phyloP scores from a whole-genome alignment of 306 rosid genomes.

The Pterocarpus santalinus region DNA sequence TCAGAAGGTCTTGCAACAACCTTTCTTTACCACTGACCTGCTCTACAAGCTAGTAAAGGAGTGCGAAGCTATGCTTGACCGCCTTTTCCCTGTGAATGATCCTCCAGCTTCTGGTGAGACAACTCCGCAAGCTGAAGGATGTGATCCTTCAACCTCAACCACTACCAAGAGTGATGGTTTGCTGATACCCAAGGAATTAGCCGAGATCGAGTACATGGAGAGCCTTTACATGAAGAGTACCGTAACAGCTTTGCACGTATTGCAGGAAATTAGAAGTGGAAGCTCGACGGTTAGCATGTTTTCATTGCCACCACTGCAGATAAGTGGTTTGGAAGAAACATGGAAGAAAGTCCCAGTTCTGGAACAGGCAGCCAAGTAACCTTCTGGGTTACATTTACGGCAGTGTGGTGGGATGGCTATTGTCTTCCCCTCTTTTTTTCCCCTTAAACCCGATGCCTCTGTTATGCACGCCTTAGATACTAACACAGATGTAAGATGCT shows the following conservation, averaged over 20 bases:
- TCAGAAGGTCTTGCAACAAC: conserved; percentile 92
- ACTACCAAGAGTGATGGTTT: conserved; percentile 56
- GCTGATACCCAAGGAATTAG: conserved; percentile 67
- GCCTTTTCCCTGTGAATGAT: conserved; percentile 67
- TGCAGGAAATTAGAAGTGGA: conserved; percentile 89
- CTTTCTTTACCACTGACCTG: conserved; percentile 94
- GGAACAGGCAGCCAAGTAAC: conserved; percentile 78
- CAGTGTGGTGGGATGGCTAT: conserved; percentile 38
- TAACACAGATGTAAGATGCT: conserved; percentile 70
- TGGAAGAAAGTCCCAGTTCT: conserved; percentile 73
- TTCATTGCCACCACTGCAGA: conserved; percentile 88
- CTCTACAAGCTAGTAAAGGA: conserved; percentile 94
- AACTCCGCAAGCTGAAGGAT: conserved; percentile 59
- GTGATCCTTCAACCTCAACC: conserved; percentile 70
- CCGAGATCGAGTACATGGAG: conserved; percentile 88
- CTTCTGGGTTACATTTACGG: conserved; percentile 49
- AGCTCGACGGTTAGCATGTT: conserved; percentile 89
- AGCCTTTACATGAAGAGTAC: conserved; percentile 89
- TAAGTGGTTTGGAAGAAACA: conserved; percentile 64
- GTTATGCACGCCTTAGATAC: conserved; percentile 58
- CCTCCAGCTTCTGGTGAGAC: conserved; percentile 56
- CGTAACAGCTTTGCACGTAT: conserved; percentile 75
- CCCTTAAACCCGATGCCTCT: conserved; percentile 49
- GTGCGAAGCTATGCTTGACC: conserved; percentile 90
- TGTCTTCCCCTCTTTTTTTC: not conserved